phyloP scores from a whole-genome alignment of 768 basidiomycete genomes.

The Xerocomellus dryophilus region DNA sequence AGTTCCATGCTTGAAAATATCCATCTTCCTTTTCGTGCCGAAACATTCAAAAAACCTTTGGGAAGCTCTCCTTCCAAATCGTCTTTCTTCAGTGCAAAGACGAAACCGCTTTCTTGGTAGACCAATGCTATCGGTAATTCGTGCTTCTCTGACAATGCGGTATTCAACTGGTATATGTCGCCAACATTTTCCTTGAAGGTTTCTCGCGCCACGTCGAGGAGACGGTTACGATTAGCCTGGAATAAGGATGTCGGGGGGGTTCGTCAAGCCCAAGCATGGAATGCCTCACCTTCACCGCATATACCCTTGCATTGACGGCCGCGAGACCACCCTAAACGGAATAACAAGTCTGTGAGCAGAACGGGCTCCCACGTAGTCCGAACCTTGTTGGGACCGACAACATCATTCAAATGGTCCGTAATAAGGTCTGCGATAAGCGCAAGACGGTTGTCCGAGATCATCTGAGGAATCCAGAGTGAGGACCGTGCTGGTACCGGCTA shows the following conservation, averaged over 20 bases:
- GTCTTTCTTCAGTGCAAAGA: conserved; percentile 65
- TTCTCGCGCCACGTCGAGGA: conserved; percentile 92
- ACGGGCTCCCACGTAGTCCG: neutral
- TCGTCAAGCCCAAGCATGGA: neutral
- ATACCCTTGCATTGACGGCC: conserved; percentile 78
- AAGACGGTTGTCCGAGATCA: conserved; percentile 74
- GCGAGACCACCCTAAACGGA: conserved; percentile 59
- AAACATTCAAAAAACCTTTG: conserved; percentile 65
- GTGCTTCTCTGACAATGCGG: conserved; percentile 57
- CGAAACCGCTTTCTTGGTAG: conserved; percentile 73
- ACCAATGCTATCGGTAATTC: conserved; percentile 61
- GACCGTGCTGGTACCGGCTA: neutral
- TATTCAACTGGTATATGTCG: conserved; percentile 75
- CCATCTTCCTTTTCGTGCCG: conserved; percentile 65
- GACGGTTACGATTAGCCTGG: conserved; percentile 71
- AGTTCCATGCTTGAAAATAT: conserved; percentile 78
- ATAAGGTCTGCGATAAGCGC: conserved; percentile 59
- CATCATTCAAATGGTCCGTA: conserved; percentile 69
- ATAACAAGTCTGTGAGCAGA: neutral
- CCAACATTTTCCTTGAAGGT: conserved; percentile 91
- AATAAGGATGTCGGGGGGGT: neutral
- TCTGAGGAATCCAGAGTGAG: conserved; percentile 36
- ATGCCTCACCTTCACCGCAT: conserved; percentile 69
- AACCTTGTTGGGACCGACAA: conserved; percentile 59
- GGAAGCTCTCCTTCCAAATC: conserved; percentile 55